Conservation (phyloP, 768 basidiomycete species). For the Pisolithus tinctorius region DNA sequence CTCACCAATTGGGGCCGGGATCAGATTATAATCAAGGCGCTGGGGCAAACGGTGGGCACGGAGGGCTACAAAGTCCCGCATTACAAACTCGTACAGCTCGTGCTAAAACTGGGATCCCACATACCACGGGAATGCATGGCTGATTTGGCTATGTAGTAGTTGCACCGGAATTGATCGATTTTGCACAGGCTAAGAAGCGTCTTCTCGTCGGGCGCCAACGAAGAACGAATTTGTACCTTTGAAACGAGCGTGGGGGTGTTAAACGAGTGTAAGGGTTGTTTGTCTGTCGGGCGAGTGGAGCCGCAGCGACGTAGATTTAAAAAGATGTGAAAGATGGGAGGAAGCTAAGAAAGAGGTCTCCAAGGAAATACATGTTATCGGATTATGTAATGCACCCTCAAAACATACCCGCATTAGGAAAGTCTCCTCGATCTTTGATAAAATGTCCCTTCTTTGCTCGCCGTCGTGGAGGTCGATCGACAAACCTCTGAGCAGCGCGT, state of each 20-base stretch:
- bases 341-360: not conserved
- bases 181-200: slow-evolving; percentile 4
- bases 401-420: slow-evolving; percentile 22
- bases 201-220: not conserved
- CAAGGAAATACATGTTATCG: not conserved
- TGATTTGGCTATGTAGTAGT: not conserved
- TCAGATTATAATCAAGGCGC: slow-evolving; percentile 64
- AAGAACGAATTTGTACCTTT: not conserved
- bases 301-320: not conserved
- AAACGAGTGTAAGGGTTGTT: slow-evolving; percentile 24
- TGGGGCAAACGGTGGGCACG: slow-evolving; percentile 69
- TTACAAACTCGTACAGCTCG: not conserved
- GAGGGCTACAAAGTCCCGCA: slow-evolving; percentile 33
- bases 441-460: slow-evolving; percentile 22
- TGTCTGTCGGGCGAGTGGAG: slow-evolving; percentile 1
- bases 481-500: slow-evolving; percentile 24
- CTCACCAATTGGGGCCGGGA: slow-evolving; percentile 74
- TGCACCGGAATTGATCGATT: slow-evolving; percentile 2
- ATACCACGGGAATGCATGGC: slow-evolving; percentile 24
- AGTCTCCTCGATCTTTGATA: slow-evolving; percentile 6
- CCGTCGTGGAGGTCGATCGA: slow-evolving; percentile 14
- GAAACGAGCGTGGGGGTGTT: slow-evolving; percentile 19
- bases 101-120: slow-evolving; percentile 1
- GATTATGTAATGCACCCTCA: not conserved
- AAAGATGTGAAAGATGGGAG: slow-evolving; percentile 7